Base-by-base conservation (phyloP, 2,329 filamentous ascomycete genomes). In the Xylaria sp. region DNA sequence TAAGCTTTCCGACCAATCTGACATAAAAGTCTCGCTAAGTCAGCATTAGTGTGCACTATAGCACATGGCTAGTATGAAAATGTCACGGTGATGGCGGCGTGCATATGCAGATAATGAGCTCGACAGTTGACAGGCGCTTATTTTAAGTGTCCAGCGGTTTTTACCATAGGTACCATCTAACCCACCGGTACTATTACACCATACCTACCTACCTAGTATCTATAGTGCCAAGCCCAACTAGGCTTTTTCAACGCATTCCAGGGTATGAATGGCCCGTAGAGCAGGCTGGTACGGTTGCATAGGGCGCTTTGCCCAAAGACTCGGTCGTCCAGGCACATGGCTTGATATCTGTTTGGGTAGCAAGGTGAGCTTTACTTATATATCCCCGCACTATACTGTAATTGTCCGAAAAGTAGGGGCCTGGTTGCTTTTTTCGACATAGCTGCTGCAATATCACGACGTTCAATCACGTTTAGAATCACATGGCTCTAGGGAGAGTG, bases 1-100 rank as follows among this genome's bases (percentile, higher is more conserved):
- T 29, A 51, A 12, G 48, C 27, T 18, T 42, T 29, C 32, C 16
- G 25, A 48, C 58, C 60, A 32, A 64, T 60, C 58, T 44, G 29
- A 32, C 58, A 42, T 60, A 42, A 6, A 35, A 42, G 18, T 37
- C 55, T 23, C 58, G 35, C 50, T 60, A 63, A 23, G 29, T 16
- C 60, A 51, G 50, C 57, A 54, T 60, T 60, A 63, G 57, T 51
- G 23, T 35, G 58, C 55, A 61, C 23, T 12, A 23, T 44, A 70
- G 66, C 67, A 71, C 66, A 72, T 69, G 66, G 27, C 32, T 23
- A 54, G 48, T 27, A 61, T 40, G 54, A 50, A 54, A 66, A 72
- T 75, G 74, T 75, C 69, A 75, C 69, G 53, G 75, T 75, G 73
- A 75, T 74, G 60, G 62, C 48, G 66, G 47, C 50, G 59, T 75